Percentiles rank a stretch among this genome's conserved stretches.
Evolutionary conservation across 345 rosid genomes (phyloP).

Genomic region (Eucalyptus microcorys): DNA sequence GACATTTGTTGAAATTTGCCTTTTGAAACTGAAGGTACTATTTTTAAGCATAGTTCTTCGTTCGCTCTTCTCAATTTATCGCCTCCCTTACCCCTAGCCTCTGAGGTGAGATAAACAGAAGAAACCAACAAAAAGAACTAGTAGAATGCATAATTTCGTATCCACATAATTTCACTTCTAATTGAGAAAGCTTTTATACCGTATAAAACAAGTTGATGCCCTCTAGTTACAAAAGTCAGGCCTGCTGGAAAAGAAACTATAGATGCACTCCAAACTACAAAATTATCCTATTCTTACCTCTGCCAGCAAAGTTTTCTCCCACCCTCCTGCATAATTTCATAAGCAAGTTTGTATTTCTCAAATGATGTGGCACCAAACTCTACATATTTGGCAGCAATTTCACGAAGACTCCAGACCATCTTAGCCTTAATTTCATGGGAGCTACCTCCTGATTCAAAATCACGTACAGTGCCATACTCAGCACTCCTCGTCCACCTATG

Average conservation of each 20-base stretch:
- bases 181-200: background rate
- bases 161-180: background rate
- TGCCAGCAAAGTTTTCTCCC: constrained; percentile 70
- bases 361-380: constrained; percentile 60
- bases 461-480: constrained; percentile 45
- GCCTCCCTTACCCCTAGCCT: background rate
- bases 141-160: background rate
- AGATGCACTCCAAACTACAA: background rate
- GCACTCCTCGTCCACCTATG: constrained; percentile 88
- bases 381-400: constrained; percentile 66
- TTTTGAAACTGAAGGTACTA: background rate
- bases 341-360: constrained; percentile 71
- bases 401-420: constrained; percentile 89
- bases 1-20: background rate
- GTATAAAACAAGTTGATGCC: background rate
- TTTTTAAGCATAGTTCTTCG: background rate
- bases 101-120: background rate
- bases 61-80: background rate
- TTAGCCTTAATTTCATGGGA: constrained; percentile 52
- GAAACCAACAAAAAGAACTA: background rate
- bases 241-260: background rate
- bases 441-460: constrained; percentile 42
- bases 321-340: constrained; percentile 78
- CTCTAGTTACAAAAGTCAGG: background rate
- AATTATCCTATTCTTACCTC: constrained; percentile 13